Evolutionary conservation across 495 filamentous ascomycete species (phyloP).

Genomic region (Aspergillus ostianus): DNA sequence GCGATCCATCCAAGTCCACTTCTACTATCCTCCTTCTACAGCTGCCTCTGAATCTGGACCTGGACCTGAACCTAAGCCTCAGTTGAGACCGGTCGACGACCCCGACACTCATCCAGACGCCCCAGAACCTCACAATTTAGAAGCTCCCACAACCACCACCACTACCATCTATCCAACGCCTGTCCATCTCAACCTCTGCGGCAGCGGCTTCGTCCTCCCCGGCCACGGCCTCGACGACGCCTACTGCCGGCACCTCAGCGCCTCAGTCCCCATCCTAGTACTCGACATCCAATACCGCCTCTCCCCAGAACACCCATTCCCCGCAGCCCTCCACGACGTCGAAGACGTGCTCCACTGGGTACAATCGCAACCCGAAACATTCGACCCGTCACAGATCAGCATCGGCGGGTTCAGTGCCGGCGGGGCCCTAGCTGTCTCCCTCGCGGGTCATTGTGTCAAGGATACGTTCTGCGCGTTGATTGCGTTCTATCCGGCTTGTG

Average conservation of each 20-base stretch:
- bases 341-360: conserved; percentile 27
- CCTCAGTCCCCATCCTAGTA: conserved; percentile 19
- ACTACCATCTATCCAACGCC: conserved; percentile 10
- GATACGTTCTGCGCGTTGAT: conserved; percentile 19
- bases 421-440: conserved; percentile 20
- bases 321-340: conserved; percentile 65
- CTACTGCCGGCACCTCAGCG: conserved; percentile 26
- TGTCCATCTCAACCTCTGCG: conserved; percentile 33
- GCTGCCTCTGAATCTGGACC: not conserved
- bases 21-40: conserved; percentile 23
- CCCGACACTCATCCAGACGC: too few species aligned
- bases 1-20: conserved; percentile 30
- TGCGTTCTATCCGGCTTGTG: conserved; percentile 25
- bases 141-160: too few species aligned
- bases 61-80: too few species aligned
- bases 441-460: conserved; percentile 16
- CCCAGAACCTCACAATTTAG: too few species aligned
- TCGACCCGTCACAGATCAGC: not conserved
- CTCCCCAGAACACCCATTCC: conserved; percentile 68
- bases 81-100: too few species aligned
- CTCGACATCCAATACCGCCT: conserved; percentile 63
- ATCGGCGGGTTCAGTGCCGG: conserved; percentile 16
- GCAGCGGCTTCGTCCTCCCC: conserved; percentile 30
- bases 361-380: not conserved
- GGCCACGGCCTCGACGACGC: conserved; percentile 32